Conservation (phyloP, 139 green algal species). For the Dunaliella primolecta region DNA sequence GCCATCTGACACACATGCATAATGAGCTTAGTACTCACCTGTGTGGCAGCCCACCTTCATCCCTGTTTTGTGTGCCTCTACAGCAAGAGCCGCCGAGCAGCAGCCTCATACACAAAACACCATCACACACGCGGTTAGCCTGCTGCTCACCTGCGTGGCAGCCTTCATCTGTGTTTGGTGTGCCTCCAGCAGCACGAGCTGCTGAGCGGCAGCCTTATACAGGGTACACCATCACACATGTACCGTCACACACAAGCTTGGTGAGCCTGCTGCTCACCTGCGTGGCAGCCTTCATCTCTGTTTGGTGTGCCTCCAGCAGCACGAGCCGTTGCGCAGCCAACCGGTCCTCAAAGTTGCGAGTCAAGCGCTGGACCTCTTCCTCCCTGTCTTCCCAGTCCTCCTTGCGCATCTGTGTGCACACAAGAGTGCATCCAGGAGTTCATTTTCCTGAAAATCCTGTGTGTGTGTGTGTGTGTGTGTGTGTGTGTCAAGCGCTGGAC, state of each 20-base stretch:
- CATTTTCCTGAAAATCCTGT: slow-evolving; percentile 11
- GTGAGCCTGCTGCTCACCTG: too few species aligned
- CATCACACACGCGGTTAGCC: too few species aligned
- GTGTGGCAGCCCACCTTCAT: too few species aligned
- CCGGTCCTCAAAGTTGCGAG: not conserved
- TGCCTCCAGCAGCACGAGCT: not conserved
- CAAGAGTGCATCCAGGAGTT: not conserved
- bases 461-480: slow-evolving; percentile 10
- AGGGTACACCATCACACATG: not conserved
- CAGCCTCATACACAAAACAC: too few species aligned
- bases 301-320: not conserved
- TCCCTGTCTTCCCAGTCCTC: not conserved
- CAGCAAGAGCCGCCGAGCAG: too few species aligned
- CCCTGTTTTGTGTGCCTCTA: too few species aligned
- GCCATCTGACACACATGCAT: too few species aligned
- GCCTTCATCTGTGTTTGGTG: not conserved
- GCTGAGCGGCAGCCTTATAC: too few species aligned
- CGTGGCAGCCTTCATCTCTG: not conserved
- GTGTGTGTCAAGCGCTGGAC: not conserved
- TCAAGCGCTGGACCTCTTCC: not conserved
- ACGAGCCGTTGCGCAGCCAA: not conserved
- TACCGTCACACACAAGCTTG: slow-evolving; percentile 5
- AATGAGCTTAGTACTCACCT: too few species aligned
- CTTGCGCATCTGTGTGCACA: slow-evolving; percentile 5
- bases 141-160: not conserved